Base-by-base conservation (phyloP, 2,329 filamentous ascomycete genomes). In the Anisogramma anomala region DNA sequence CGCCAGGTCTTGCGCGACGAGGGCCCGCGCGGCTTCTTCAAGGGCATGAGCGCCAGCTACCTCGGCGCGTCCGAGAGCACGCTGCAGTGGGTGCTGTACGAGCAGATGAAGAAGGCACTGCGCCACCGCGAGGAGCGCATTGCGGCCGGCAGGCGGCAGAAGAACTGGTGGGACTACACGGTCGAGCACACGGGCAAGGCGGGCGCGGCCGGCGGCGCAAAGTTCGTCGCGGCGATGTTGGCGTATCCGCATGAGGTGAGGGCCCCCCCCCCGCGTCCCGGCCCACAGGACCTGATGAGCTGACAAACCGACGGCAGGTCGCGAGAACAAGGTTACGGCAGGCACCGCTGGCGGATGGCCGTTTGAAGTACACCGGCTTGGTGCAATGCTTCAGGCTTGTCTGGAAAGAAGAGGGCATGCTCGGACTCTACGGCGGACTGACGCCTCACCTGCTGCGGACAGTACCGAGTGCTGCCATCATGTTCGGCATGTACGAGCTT, bases 51-150 rank as follows among this genome's bases (percentile, higher is more conserved):
- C 50, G 88, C 88, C 25, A 91, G 84, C 55, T 96, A 95, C 57
- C 68, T 96, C 0, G 88, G 89, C 18, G 86, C 94, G 15, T 82
- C 82, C 2, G 89, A 95, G 67, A 88, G 81, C 50, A 91, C 88
- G 4, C 62, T 94, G 53, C 88, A 96, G 59, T 94, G 87, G 87
- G 80, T 94, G 55, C 65, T 95, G 52, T 96, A 95, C 62, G 88
- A 96, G 65, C 82, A 88, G 60, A 79, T 93, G 69, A 96, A 95
- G 71, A 67, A 74, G 18, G 68, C 69, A n/a, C 65, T 95, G 25
- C 74, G 72, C 33, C 63, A 65, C 33, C 68, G 86, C 45, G 81
- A 83, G 58, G 70, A 69, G 52, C 65, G 62, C 38, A 69, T 75
- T 36, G 68, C 57, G 48, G 63, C 49, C 52, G 78, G 60, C 65